These are phyloP conservation scores for Taphrina flavorubra DNA, from an alignment of 1,139 yeast genomes.

Conservation along the genomic window DNA sequence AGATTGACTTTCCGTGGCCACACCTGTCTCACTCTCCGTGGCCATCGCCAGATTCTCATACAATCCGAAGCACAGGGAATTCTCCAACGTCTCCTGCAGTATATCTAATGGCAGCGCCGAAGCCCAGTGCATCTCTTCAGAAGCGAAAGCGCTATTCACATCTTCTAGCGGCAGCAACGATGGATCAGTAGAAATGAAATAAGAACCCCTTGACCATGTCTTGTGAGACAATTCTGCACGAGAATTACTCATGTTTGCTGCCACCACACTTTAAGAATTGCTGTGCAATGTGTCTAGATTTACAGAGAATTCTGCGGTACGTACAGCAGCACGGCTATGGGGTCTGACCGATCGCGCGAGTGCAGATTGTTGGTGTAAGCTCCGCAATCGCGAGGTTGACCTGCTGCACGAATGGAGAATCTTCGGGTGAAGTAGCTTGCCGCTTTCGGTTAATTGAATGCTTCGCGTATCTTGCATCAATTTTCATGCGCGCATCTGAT, in stretches of 20 bases:
- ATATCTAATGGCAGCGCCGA: neutral
- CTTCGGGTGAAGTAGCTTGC: too few relatives aligned
- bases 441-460: too few relatives aligned
- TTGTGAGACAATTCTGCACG: neutral
- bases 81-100: neutral
- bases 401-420: too few relatives aligned
- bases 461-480: too few relatives aligned
- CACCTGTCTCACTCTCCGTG: neutral
- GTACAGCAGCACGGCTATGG: too few relatives aligned
- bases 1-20: neutral
- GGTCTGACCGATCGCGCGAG: too few relatives aligned
- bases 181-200: neutral
- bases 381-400: too few relatives aligned
- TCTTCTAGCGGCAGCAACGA: neutral
- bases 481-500: too few relatives aligned
- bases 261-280: neutral
- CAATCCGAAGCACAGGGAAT: conserved; percentile 5
- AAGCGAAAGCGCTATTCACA: conserved; percentile 3
- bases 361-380: too few relatives aligned
- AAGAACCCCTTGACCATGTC: neutral
- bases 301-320: too few relatives aligned
- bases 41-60: neutral
- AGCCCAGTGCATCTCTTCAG: conserved; percentile 13
- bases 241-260: neutral
- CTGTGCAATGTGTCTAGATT: too few relatives aligned